Evolutionary conservation across 306 rosid species (phyloP), one percentile per base, ranked within the genome.

Genomic region (Senna tora): DNA sequence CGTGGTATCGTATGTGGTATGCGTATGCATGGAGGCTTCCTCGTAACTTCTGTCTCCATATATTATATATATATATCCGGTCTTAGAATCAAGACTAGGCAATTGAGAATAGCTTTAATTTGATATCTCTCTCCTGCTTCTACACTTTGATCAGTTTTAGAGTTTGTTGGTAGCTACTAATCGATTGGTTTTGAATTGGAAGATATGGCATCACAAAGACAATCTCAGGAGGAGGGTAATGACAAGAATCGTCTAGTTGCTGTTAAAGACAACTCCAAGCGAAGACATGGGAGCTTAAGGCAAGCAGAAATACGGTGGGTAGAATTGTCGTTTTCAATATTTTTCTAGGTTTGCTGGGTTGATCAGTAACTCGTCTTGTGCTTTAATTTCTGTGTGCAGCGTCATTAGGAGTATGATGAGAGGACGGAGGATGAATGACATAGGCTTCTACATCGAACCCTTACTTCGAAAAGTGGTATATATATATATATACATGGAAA

Each of bases 381-480:
- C 4, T 5, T 1, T 34, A 25, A 4, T 59, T 42, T 9, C 47
- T 42, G 47, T 43, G 49, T 16, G 67, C 49, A 61, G 67, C 5
- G 67, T 22, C 17, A 36, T 36, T 9, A 36, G 67, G 30, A 38
- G 36, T 19, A 61, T 61, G 21, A 38, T 11, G 49, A 61, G 32
- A 36, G 67, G 32, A 38, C n/a, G 17, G 32, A 38, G 46, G 5
- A 41, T 59, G 45, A 21, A 17, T 9, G 49, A 61, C 43, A 3
- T 32, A 4, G 11, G 38, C 8, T 77, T 59, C 32, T 30, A 16
- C 68, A 34, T 63, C 30, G 90, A 88, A 79, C 42, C 38, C 66
- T 60, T 86, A 54, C 0, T 90, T 16, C 76, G 90, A 54, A 20
- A 15, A 58, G 75, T 90, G 87, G 93, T 89, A n/a, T n/a, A n/a